Conservation (phyloP, 2,329 filamentous ascomycete species). For the Fusarium anguioides region DNA sequence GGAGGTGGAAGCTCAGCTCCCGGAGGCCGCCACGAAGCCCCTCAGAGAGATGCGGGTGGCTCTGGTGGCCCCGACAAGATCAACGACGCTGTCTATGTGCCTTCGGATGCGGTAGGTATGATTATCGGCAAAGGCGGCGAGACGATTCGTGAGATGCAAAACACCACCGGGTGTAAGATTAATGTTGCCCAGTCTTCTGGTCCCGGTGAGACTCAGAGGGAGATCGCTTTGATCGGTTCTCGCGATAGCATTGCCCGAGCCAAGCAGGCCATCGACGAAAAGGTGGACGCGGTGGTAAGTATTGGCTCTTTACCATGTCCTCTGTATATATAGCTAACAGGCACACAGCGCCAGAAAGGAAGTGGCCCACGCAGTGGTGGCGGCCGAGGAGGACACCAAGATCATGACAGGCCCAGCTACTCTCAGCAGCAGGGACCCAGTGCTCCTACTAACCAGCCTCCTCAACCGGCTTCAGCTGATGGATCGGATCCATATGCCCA, state of each 20-base stretch:
- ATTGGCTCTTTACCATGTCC: neutral
- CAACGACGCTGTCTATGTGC: slow-evolving; percentile 85
- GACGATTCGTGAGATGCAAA: slow-evolving; percentile 95
- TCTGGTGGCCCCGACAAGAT: slow-evolving; percentile 71
- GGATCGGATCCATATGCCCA: slow-evolving; percentile 78
- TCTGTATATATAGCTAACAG: slow-evolving; percentile 44
- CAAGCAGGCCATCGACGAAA: slow-evolving; percentile 88
- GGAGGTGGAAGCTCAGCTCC: slow-evolving; percentile 33
- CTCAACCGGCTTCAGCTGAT: slow-evolving; percentile 59
- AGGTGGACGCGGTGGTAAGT: slow-evolving; percentile 87
- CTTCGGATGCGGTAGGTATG: slow-evolving; percentile 93
- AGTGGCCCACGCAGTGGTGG: slow-evolving; percentile 56
- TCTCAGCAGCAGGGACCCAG: slow-evolving; percentile 61
- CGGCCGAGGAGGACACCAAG: slow-evolving; percentile 59
- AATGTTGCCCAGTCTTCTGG: slow-evolving; percentile 87
- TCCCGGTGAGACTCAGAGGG: slow-evolving; percentile 81
- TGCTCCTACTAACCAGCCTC: slow-evolving; percentile 55
- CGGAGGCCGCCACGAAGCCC: slow-evolving; percentile 47
- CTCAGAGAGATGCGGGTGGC: slow-evolving; percentile 53
- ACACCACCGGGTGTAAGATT: slow-evolving; percentile 89
- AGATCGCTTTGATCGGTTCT: slow-evolving; percentile 86
- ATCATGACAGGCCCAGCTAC: slow-evolving; percentile 66
- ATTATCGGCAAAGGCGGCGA: slow-evolving; percentile 96
- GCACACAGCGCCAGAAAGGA: slow-evolving; percentile 63
- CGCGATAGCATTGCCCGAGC: slow-evolving; percentile 82